Percentiles rank a stretch among this genome's conserved stretches.
Evolutionary conservation across 768 basidiomycete genomes (phyloP).

Genomic region (Leccinum sublutescens): DNA sequence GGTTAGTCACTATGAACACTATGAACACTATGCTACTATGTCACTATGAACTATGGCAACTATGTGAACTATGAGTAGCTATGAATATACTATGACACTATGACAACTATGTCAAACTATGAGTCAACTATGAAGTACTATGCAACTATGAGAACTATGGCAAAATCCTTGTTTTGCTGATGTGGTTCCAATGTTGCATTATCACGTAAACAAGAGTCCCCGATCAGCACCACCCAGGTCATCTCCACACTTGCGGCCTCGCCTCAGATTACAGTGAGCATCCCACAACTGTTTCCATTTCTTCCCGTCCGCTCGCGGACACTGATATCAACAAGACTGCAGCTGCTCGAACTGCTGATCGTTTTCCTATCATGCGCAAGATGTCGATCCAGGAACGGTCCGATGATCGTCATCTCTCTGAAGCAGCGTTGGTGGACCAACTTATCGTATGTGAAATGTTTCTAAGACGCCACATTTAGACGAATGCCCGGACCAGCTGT

Average conservation of each 20-base stretch:
- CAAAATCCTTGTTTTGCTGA: no score
- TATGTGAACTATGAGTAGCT: no score
- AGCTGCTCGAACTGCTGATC: neutral
- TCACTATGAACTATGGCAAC: no score
- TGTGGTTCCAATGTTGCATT: no score
- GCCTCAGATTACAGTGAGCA: neutral
- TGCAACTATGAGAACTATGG: no score
- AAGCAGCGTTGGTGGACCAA: slow-evolving; percentile 5
- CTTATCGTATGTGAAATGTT: neutral
- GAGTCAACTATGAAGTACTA: no score
- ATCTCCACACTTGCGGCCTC: neutral
- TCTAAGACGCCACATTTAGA: slow-evolving; percentile 8
- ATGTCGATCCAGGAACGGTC: neutral
- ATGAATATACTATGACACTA: no score
- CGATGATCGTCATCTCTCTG: neutral
- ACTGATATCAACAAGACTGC: neutral
- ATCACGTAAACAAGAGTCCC: no score
- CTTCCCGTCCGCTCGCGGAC: neutral
- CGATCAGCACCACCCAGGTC: no score
- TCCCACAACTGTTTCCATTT: neutral
- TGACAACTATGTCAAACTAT: no score
- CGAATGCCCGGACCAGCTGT: neutral
- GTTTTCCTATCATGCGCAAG: neutral
- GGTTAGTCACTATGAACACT: no score
- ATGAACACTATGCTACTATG: no score